Base-by-base conservation (phyloP, 169 alveolate genomes). In the Plasmodium inui region DNA sequence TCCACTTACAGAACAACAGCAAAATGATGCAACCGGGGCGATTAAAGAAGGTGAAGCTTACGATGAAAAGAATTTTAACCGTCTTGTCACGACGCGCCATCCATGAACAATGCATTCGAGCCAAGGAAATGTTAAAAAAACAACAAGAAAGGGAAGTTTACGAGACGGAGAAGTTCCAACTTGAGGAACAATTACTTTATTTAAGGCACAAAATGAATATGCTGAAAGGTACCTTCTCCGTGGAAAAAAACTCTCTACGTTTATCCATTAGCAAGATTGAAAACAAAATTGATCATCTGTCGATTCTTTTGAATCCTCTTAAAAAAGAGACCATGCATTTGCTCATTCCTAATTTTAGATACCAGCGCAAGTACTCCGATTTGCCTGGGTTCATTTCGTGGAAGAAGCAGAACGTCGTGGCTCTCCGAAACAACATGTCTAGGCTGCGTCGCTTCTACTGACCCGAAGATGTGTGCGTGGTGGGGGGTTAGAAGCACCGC, bases 31-130 rank as follows among this genome's bases (percentile, higher is more conserved):
- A 97, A 41, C 98, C 96, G 34, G 98, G 98, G 28, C 67, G 98
- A 22, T 92, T 97, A 83, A 96, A 97, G 93, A 97, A 97, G 96
- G 98, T 97, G 19, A 93, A 92, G 41, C 94, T 97, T 78, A 96
- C 98, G 12, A 97, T 97, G 98, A 97, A 97, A 93, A 95, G 98
- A 83, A 96, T 97, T 19, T 91, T 97, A 61, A 96, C 97, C 5
- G 98, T 97, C 10, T 81, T 97, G 79, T 94, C 98, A n/a, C 83
- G 97, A 80, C 71, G 98, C 34, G 98, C 96, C 71, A 97, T 97
- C 53, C 98, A 97, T 83, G 97, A 96, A 84, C 98, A 97, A 94
- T 96, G 98, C 71, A 70, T 97, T 30, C 84, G 97, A 57, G 98
- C 98, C n/a, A 95, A 97, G 76, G 96, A 95, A 12, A 97, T 97